These are phyloP conservation scores for Pestalotiopsis sp. DNA, from an alignment of 2,329 filamentous ascomycete species.

Conservation along the genomic window DNA sequence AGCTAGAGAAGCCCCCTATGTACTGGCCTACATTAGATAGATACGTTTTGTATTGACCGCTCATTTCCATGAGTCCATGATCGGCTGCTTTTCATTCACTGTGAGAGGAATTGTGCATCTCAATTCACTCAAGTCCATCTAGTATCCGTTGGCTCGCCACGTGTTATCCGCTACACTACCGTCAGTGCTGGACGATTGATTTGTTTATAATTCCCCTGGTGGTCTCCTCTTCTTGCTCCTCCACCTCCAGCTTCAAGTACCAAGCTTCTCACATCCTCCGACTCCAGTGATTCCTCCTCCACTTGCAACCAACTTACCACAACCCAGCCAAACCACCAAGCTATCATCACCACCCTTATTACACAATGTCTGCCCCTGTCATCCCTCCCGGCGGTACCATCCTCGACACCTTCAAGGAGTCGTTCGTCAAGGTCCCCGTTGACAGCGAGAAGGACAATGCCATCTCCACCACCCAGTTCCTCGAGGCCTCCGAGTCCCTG, in stretches of 20 bases:
- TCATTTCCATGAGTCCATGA: background rate
- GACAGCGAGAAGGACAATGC: constrained; percentile 74
- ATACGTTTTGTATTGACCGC: background rate
- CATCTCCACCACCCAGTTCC: constrained; percentile 83
- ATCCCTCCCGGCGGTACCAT: constrained; percentile 74
- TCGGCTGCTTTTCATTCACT: background rate
- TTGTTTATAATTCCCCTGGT: background rate
- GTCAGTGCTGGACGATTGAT: background rate
- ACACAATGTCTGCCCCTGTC: constrained; percentile 52
- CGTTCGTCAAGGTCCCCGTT: constrained; percentile 82
- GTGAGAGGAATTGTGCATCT: background rate
- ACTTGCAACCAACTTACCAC: constrained; percentile 5
- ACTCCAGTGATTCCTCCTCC: background rate
- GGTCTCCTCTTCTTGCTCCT: background rate
- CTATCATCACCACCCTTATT: background rate
- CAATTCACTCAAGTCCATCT: background rate
- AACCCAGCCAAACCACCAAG: background rate
- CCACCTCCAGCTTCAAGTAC: background rate
- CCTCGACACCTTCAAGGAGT: constrained; percentile 82
- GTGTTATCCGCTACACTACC: background rate
- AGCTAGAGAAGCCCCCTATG: background rate
- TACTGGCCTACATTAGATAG: background rate
- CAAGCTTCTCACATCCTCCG: background rate
- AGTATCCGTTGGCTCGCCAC: background rate
- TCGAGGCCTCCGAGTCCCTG: constrained; percentile 87